Conservation (phyloP, 1,284 basidiomycete species). For the Ceratobasidium sp. region DNA sequence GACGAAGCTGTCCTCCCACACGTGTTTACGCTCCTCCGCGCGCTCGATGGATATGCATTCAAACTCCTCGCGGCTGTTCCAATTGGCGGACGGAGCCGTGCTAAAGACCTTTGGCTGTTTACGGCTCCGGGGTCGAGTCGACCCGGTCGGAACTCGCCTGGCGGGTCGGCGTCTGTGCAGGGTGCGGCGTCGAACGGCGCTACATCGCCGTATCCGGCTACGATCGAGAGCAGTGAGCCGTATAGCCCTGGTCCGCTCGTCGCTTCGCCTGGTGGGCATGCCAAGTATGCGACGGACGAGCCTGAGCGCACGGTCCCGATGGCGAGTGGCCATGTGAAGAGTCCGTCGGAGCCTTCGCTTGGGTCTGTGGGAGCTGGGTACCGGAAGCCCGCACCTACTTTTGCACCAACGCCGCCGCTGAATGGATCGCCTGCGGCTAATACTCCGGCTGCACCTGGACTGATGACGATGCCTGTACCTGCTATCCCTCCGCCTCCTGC, state of each 20-base stretch:
- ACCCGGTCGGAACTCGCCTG: conserved; percentile 12
- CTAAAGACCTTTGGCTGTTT: conserved; percentile 83
- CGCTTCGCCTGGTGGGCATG: not conserved
- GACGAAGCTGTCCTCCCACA: conserved; percentile 61
- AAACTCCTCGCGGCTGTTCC: conserved; percentile 62
- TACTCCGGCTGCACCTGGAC: not conserved
- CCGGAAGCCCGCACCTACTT: conserved; percentile 18
- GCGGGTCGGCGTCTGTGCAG: not conserved
- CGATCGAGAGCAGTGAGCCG: conserved; percentile 21
- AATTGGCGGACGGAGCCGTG: conserved; percentile 65
- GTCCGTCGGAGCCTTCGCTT: not conserved
- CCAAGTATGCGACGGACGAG: conserved; percentile 29
- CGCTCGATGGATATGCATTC: conserved; percentile 74
- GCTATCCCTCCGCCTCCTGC: not conserved
- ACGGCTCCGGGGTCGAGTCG: conserved; percentile 40
- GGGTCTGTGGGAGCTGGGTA: not conserved
- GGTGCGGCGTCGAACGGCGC: conserved; percentile 1
- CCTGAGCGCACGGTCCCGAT: conserved; percentile 5
- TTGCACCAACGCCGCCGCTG: not conserved
- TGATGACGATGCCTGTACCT: conserved; percentile 34
- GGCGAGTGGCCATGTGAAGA: conserved; percentile 10
- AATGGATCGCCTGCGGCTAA: not conserved
- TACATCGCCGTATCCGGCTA: conserved; percentile 16
- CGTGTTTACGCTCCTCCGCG: conserved; percentile 71
- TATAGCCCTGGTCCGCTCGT: conserved; percentile 17